These are phyloP conservation scores for Ascochyta fabae DNA, from an alignment of 2,329 filamentous ascomycete species.

Conservation along the genomic window DNA sequence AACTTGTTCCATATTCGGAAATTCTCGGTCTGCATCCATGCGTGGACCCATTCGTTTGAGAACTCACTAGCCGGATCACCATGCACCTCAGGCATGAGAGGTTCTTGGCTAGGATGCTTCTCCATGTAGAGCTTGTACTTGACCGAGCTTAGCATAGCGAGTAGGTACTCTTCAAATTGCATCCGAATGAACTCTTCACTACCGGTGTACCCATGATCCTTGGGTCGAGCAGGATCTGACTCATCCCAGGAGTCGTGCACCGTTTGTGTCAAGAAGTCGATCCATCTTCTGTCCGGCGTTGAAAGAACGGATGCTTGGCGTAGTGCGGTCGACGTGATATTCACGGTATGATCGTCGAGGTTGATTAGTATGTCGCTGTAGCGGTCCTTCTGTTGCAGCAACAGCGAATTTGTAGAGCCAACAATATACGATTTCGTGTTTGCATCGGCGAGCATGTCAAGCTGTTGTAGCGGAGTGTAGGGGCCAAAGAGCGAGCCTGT, in stretches of 20 bases:
- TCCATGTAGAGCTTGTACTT: conserved; percentile 74
- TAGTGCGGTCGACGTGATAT: conserved; percentile 80
- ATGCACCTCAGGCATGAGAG: conserved; percentile 68
- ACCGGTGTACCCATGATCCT: conserved; percentile 90
- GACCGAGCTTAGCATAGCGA: conserved; percentile 84
- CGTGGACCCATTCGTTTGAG: conserved; percentile 81
- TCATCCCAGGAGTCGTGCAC: conserved; percentile 98
- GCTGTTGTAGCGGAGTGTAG: conserved; percentile 93
- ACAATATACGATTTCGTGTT: conserved; percentile 98
- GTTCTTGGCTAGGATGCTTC: conserved; percentile 60
- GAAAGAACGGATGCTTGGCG: conserved; percentile 78
- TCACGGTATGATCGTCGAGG: conserved; percentile 86
- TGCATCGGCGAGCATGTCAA: conserved; percentile 90
- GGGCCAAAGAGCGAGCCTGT: conserved; percentile 96
- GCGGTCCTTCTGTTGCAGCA: conserved; percentile 91
- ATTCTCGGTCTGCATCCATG: conserved; percentile 88
- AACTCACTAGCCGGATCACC: conserved; percentile 88
- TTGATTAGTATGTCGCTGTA: conserved; percentile 98
- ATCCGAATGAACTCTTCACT: conserved; percentile 97
- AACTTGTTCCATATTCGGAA: conserved; percentile 82
- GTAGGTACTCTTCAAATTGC: conserved; percentile 95
- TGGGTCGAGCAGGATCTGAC: conserved; percentile 83
- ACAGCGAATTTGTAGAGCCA: conserved; percentile 91
- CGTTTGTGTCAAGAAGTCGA: conserved; percentile 91
- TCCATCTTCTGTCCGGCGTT: conserved; percentile 90